These are phyloP conservation scores for Euryodendron excelsum DNA, from an alignment of 148 eudicot species.

Conservation along the genomic window DNA sequence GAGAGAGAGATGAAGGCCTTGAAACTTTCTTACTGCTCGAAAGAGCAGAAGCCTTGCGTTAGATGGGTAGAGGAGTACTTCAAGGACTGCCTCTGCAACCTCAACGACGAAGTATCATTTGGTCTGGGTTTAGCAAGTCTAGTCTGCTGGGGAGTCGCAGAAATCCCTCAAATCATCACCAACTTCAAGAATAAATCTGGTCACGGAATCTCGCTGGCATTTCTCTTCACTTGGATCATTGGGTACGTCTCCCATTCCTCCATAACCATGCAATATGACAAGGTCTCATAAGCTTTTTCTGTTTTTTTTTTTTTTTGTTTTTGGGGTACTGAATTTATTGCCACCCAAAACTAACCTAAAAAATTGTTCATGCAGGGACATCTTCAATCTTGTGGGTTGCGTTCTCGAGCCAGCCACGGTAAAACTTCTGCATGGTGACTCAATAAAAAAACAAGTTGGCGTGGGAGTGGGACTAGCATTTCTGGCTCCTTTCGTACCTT, in stretches of 20 bases:
- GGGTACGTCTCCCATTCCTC: conserved; percentile 25
- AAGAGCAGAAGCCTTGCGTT: conserved; percentile 34
- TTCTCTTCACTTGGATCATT: conserved; percentile 50
- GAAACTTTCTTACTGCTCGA: conserved; percentile 23
- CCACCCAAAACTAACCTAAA: neutral
- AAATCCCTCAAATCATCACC: conserved; percentile 57
- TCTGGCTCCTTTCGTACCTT: no score
- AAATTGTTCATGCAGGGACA: conserved; percentile 31
- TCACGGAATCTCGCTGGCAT: conserved; percentile 51
- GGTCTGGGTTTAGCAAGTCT: conserved; percentile 43
- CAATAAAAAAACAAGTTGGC: no score
- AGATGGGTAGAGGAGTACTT: conserved; percentile 44
- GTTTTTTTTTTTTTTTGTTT: no score
- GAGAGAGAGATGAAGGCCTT: conserved; percentile 6
- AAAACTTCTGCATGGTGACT: neutral
- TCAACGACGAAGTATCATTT: conserved; percentile 40
- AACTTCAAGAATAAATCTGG: conserved; percentile 52
- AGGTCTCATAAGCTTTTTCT: neutral
- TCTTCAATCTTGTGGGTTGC: conserved; percentile 52
- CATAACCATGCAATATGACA: no score
- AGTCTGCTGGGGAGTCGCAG: conserved; percentile 59
- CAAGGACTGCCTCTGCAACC: conserved; percentile 52
- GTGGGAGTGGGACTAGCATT: no score
- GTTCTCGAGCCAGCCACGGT: conserved; percentile 63
- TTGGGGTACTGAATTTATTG: no score